phyloP scores from a whole-genome alignment of 805 yeast species.

The Spathaspora arborariae region DNA sequence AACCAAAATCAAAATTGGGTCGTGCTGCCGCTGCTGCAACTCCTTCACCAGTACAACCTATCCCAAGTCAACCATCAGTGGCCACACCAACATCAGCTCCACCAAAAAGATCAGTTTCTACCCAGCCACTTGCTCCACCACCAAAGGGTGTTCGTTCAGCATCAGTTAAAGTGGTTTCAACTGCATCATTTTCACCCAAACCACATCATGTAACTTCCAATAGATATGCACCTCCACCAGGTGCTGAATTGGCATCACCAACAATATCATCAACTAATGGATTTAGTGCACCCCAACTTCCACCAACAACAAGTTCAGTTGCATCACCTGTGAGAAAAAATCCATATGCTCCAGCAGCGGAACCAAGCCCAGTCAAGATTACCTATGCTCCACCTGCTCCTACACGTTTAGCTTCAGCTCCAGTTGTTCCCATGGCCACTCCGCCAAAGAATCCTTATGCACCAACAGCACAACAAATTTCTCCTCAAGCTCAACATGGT shows the following conservation, averaged over 20 bases:
- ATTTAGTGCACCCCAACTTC: constrained; percentile 8
- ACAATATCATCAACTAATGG: constrained; percentile 12
- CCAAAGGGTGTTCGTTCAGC: constrained; percentile 25
- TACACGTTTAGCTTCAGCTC: constrained; percentile 2
- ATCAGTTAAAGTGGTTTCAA: constrained; percentile 18
- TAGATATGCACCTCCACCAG: constrained; percentile 31
- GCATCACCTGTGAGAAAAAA: constrained; percentile 9
- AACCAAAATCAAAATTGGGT: constrained; percentile 35
- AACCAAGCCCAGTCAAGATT: constrained; percentile 11
- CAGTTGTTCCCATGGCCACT: constrained; percentile 1
- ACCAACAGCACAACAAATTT: constrained; percentile 15
- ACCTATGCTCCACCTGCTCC: constrained; percentile 17
- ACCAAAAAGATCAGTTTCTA: constrained; percentile 8
- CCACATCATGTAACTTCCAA: constrained; percentile 21
- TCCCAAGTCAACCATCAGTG: constrained; percentile 19
- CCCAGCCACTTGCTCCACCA: constrained; percentile 15
- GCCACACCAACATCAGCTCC: constrained; percentile 12
- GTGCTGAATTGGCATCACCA: constrained; percentile 12
- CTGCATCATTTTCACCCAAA: constrained; percentile 12
- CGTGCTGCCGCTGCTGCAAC: constrained; percentile 38
- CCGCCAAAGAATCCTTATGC: constrained; percentile 33
- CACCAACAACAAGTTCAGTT: neutral
- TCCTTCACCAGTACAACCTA: constrained; percentile 19
- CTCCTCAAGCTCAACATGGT: constrained; percentile 13
- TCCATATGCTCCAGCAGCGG: constrained; percentile 12